Conservation (phyloP, 257 asterid species). For the Linaria vulgaris region DNA sequence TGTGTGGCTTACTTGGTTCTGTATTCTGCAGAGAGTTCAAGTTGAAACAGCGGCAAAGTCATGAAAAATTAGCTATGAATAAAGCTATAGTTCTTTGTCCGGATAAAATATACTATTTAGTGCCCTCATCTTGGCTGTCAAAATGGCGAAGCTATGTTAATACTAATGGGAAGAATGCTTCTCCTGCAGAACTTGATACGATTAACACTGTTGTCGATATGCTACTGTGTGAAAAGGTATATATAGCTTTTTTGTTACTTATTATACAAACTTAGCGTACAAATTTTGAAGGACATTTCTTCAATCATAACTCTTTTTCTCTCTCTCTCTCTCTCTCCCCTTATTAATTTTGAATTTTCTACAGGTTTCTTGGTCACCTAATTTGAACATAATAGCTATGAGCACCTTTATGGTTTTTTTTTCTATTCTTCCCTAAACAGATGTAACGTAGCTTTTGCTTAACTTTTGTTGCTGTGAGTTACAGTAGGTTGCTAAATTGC, state of each 20-base stretch:
- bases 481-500: slow-evolving; percentile 19
- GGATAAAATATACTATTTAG: slow-evolving; percentile 59
- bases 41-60: slow-evolving; percentile 75
- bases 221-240: slow-evolving; percentile 80
- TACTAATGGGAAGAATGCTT: slow-evolving; percentile 66
- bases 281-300: slow-evolving; percentile 12
- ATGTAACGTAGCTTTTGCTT: background rate
- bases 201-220: slow-evolving; percentile 53
- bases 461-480: slow-evolving; percentile 13
- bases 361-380: too few relatives aligned
- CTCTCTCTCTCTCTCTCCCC: background rate
- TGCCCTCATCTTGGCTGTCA: slow-evolving; percentile 88
- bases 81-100: slow-evolving; percentile 54
- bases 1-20: slow-evolving; percentile 36
- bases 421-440: slow-evolving; percentile 1
- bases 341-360: too few relatives aligned
- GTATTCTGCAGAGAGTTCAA: slow-evolving; percentile 78
- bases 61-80: slow-evolving; percentile 75
- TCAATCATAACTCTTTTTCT: background rate
- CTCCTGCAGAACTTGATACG: slow-evolving; percentile 60
- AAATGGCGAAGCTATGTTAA: slow-evolving; percentile 73
- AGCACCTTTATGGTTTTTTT: too few relatives aligned
- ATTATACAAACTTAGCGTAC: slow-evolving; percentile 13
- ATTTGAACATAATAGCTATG: too few relatives aligned
- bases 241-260: slow-evolving; percentile 10